phyloP scores from a whole-genome alignment of 179 eudicot genomes.

The Spinacia oleracea region DNA sequence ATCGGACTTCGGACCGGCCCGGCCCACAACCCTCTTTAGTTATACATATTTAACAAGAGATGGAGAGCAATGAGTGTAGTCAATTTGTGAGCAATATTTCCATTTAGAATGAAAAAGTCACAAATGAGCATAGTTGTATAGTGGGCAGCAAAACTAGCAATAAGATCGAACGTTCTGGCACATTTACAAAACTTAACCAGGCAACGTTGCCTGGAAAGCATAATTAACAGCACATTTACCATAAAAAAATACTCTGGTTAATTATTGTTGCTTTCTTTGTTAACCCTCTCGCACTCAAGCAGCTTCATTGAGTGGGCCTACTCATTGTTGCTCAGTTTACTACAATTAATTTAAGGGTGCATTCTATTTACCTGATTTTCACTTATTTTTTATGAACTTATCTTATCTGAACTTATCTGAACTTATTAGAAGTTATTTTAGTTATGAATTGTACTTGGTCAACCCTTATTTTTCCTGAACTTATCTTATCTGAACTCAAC shows the following conservation, averaged over 20 bases:
- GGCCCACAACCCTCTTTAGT: too few species aligned
- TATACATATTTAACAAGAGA: too few species aligned
- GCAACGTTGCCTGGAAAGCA: constrained; percentile 1
- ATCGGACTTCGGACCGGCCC: too few species aligned
- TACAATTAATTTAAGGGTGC: too few species aligned
- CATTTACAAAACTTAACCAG: neutral
- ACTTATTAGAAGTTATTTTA: too few species aligned
- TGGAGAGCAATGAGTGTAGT: too few species aligned
- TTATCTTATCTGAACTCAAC: too few species aligned
- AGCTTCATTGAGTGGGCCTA: neutral
- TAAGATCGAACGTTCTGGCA: neutral
- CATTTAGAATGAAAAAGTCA: neutral
- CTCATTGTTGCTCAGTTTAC: neutral
- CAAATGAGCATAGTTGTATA: neutral
- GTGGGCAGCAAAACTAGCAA: neutral
- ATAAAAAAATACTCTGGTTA: neutral
- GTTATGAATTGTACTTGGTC: too few species aligned
- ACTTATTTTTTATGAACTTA: too few species aligned
- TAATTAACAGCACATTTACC: neutral
- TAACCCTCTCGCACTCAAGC: neutral
- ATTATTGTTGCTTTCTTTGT: neutral
- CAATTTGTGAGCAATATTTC: neutral
- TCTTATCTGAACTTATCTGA: too few species aligned
- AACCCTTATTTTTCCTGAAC: too few species aligned
- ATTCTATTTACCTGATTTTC: too few species aligned